Base-by-base conservation (phyloP, 139 green algal species). In the Gonium pectorale region DNA sequence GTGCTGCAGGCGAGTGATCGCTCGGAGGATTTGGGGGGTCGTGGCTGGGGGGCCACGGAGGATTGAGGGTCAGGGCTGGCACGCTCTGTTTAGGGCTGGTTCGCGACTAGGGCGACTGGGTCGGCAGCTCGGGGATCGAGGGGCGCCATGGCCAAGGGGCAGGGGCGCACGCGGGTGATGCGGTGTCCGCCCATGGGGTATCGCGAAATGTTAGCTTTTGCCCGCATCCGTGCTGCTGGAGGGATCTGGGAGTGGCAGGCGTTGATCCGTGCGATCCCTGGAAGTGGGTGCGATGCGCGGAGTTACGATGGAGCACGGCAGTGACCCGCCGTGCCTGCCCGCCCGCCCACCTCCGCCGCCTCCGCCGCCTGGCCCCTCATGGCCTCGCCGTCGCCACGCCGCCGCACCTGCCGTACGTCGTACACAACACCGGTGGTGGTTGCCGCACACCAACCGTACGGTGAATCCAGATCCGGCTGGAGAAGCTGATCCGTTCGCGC, bases 1-100 rank as follows among this genome's bases (percentile, higher is more conserved):
- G 0, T 82, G 29, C 75, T 82, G 37, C 75, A 82, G 75, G 75
- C 35, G 43, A 7, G 75, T 33, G 51, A 26, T 29, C 3, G 33
- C 22, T 13, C 1, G 19, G 33, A 33, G 9, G 31, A n/a, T 29
- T 17, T 5, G 19, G 33, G 33, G 31, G 33, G 9, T 2, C 13
- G 64, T n/a, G n/a, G n/a, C n/a, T n/a, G n/a, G n/a, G n/a, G n/a
- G n/a, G n/a, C n/a, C n/a, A n/a, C n/a, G n/a, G 19, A 9, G 33
- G 63, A 15, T 2, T 8, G 66, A 2, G 17, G 38, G 7, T 9
- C 21, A 33, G 66, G 38, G 24, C 38, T 8, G 56, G 21, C 17
- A 33, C 5, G 17, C 24, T 13, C 15, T 11, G 5, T 35, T 26
- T 6, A 3, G 13, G 66, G 4, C 22, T 6, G 38, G 38, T 5